Conservation (phyloP, 1,139 yeast species). For the Scheffersomyces insectosa region DNA sequence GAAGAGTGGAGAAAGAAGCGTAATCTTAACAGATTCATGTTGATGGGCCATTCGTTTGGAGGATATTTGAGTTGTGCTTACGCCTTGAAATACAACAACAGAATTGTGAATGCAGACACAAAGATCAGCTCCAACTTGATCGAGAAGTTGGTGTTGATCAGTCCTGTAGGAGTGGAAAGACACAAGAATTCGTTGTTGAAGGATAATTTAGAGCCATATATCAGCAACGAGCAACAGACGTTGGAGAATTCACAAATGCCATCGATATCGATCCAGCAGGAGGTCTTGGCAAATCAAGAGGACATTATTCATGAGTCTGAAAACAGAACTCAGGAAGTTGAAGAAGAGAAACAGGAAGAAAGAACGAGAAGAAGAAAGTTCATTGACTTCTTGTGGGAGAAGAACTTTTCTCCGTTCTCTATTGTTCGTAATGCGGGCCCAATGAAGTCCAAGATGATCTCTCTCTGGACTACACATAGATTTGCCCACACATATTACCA, state of each 20-base stretch:
- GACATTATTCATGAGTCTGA: constrained; percentile 3
- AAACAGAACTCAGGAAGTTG: constrained; percentile 8
- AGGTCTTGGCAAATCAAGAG: constrained; percentile 4
- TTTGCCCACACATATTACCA: constrained; percentile 34
- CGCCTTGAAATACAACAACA: constrained; percentile 58
- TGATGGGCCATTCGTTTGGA: constrained; percentile 92
- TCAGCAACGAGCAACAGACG: constrained; percentile 11
- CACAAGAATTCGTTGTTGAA: constrained; percentile 32
- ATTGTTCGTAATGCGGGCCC: constrained; percentile 40
- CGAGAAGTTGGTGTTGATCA: constrained; percentile 41
- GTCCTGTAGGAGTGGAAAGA: constrained; percentile 51
- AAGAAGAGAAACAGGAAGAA: constrained; percentile 9
- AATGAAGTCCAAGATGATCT: constrained; percentile 34
- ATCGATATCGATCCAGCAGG: background rate
- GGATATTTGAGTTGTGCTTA: constrained; percentile 84
- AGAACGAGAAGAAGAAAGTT: constrained; percentile 23
- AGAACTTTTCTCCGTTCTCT: constrained; percentile 40
- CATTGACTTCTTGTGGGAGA: constrained; percentile 35
- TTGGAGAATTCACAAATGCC: constrained; percentile 17
- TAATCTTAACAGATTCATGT: constrained; percentile 57
- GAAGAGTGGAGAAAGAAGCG: constrained; percentile 78
- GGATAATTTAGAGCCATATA: constrained; percentile 14
- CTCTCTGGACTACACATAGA: constrained; percentile 45
- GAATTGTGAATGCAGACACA: constrained; percentile 6
- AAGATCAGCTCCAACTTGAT: constrained; percentile 24